phyloP scores from a whole-genome alignment of 208 protist species.

The Crithidia mellificae region DNA sequence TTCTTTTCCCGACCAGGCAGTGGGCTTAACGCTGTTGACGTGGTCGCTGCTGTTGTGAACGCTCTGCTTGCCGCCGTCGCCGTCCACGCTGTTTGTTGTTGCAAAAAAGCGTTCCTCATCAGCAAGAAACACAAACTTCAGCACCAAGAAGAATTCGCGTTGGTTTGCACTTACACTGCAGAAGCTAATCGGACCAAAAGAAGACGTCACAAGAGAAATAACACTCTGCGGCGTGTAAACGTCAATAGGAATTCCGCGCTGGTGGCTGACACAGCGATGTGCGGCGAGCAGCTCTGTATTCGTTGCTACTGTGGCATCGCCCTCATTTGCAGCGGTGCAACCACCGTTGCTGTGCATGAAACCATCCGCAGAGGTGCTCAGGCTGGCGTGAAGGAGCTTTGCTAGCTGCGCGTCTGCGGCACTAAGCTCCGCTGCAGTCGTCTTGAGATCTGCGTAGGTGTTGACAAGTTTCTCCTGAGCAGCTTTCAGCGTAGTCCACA shows the following conservation, averaged over 20 bases:
- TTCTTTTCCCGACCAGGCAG: constrained; percentile 6
- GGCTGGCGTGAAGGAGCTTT: constrained; percentile 6
- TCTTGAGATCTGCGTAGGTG: constrained; percentile 8
- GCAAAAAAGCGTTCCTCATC: constrained; percentile 34
- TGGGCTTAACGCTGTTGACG: neutral
- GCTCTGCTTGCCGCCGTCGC: too few species aligned
- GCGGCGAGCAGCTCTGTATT: neutral
- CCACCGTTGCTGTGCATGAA: neutral
- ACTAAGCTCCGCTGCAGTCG: neutral
- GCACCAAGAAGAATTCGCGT: constrained; percentile 13
- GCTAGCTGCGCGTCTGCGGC: constrained; percentile 14
- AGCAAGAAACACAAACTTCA: constrained; percentile 37
- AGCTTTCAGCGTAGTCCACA: constrained; percentile 26
- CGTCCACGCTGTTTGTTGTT: neutral
- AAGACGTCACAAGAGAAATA: constrained; percentile 28
- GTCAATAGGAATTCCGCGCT: constrained; percentile 21
- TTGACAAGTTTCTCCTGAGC: constrained; percentile 18
- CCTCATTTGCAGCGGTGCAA: neutral
- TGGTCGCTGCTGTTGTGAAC: too few species aligned
- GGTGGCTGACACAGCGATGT: constrained; percentile 15
- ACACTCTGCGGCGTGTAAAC: constrained; percentile 20
- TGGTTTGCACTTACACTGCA: constrained; percentile 3
- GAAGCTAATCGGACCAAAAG: constrained; percentile 37
- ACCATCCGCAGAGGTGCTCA: neutral
- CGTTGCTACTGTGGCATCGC: neutral